Conservation (phyloP, 768 basidiomycete genomes). For the Kwoniella mangroviensis region DNA sequence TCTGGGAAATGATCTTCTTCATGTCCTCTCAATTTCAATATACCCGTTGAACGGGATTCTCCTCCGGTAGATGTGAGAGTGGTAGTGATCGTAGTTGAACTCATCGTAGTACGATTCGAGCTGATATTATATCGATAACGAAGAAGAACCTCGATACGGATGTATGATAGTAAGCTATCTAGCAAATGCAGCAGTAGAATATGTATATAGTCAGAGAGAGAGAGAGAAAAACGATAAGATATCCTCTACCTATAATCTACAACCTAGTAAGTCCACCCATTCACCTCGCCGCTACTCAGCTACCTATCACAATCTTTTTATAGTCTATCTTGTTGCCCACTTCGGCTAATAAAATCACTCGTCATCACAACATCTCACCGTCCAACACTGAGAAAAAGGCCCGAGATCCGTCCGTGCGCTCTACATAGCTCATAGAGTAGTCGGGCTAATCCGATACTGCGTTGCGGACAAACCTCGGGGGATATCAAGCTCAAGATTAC, state of each 20-base stretch:
- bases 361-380: neutral
- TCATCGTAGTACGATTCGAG: neutral
- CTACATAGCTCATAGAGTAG: too few species aligned
- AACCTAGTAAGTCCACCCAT: too few species aligned
- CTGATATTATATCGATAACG: neutral
- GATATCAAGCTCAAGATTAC: too few species aligned
- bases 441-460: neutral
- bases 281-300: neutral
- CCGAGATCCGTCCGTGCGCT: neutral
- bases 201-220: too few species aligned
- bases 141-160: neutral
- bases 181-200: too few species aligned
- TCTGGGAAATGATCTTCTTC: conserved; percentile 28
- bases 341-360: neutral
- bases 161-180: neutral
- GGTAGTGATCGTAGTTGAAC: conserved; percentile 3
- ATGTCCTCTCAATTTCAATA: conserved; percentile 26
- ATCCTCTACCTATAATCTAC: neutral
- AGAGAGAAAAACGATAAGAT: too few species aligned
- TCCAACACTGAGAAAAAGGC: neutral
- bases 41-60: neutral
- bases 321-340: neutral
- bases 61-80: neutral
- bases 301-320: too few species aligned
- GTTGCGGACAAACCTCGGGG: too few species aligned